Evolutionary conservation across 805 yeast species (phyloP), one percentile per base, ranked within the genome.

Genomic region (Kluyveromyces siamensis): DNA sequence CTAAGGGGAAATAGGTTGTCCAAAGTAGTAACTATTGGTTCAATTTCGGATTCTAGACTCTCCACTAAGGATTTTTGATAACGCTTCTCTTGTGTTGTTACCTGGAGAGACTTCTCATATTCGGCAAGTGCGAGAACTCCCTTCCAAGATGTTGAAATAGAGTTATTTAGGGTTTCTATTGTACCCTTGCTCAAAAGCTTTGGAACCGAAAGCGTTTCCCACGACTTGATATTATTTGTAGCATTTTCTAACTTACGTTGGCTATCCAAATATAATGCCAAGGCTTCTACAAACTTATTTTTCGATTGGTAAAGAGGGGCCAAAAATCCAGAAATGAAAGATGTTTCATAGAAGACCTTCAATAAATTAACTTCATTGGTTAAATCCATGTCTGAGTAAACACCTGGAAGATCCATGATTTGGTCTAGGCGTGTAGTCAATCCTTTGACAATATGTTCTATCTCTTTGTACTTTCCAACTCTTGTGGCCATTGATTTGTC

Each of bases 321-420:
- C 14, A 65, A 49, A 47, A 66, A 62, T 18, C 55, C 59, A 5
- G 65, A 55, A 33, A 51, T 51, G 38, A 60, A 46, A 27, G 53
- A 45, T 6, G 56, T 37, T 40, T 55, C 53, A 49, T 53, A 63
- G 50, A 58, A 61, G 11, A 46, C 27, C 36, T 53, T 57, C 14
- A 52, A 41, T n/a, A 62, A 47, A 19, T 59, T 62, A 41, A 65
- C 44, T 41, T 58, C 58, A n/a, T 53, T 67, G 52, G 70, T 63
- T 48, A 91, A 72, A 19, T 75, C 81, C 47, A 85, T 93, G 61
- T 88, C 96, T 47, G 87, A 86, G 60, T 84, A 81, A 17, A 91
- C 96, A 72, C 98, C 98, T 0, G 97, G 96, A 46, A 93, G 73
- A 51, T 88, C 96, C 59, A 76, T 72, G 42, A 88, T 67, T 54